phyloP scores from a whole-genome alignment of 305 asterid genomes.

The Lippia alba region DNA sequence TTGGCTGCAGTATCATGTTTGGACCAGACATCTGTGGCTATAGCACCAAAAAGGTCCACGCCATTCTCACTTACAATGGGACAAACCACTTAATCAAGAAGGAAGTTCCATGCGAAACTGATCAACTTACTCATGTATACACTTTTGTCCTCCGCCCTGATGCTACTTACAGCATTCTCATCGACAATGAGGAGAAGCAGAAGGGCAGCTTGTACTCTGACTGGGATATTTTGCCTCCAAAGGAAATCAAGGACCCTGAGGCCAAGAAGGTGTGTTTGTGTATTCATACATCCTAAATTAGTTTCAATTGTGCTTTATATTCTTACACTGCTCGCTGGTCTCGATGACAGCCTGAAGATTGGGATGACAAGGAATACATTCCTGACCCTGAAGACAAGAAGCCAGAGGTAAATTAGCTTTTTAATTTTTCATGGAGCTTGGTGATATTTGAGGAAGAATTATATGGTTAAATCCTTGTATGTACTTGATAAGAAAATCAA shows the following conservation, averaged over 20 bases:
- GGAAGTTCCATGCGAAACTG: conserved; percentile 99
- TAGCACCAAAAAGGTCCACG: conserved; percentile 91
- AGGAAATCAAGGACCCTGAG: conserved; percentile 91
- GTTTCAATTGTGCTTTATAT: background rate
- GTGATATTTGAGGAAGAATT: background rate
- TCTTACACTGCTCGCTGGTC: conserved; percentile 10
- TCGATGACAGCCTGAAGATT: conserved; percentile 85
- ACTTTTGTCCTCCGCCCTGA: conserved; percentile 91
- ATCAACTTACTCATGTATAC: conserved; percentile 87
- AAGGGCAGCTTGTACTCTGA: conserved; percentile 90
- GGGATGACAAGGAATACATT: conserved; percentile 96
- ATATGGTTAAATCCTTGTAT: background rate
- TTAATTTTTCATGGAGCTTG: background rate
- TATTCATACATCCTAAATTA: background rate
- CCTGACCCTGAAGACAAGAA: conserved; percentile 95
- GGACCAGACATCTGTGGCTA: conserved; percentile 99
- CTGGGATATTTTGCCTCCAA: conserved; percentile 92
- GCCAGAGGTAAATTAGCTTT: conserved; percentile 66
- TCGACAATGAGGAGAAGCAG: conserved; percentile 92
- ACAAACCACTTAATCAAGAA: conserved; percentile 90
- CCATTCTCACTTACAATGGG: conserved; percentile 76
- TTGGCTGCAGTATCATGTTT: conserved; percentile 88
- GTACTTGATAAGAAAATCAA: background rate
- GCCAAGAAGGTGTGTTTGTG: conserved; percentile 77
- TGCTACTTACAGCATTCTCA: conserved; percentile 90